Percentiles rank a stretch among this genome's conserved stretches.
These are phyloP conservation scores for Paspalum notatum DNA, from an alignment of 176 grass and related monocot species.

Conservation along the genomic window DNA sequence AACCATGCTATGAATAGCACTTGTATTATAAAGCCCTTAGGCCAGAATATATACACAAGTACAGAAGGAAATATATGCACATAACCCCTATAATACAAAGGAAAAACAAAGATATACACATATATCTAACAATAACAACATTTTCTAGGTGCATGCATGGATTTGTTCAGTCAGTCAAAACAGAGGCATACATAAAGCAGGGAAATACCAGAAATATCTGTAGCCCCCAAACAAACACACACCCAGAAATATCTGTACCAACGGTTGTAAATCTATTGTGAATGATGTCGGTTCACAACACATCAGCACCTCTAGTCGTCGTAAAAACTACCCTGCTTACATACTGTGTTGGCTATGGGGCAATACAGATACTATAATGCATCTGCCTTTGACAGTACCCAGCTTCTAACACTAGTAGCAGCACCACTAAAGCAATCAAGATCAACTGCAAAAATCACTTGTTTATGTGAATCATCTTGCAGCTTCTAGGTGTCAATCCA, in stretches of 20 bases:
- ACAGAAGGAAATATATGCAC: too few relatives aligned
- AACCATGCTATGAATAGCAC: too few relatives aligned
- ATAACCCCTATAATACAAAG: too few relatives aligned
- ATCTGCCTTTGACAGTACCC: background rate
- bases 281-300: too few relatives aligned
- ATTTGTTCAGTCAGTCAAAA: background rate
- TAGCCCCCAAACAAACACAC: background rate
- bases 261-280: too few relatives aligned
- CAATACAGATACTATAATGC: background rate
- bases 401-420: constrained; percentile 10
- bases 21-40: too few relatives aligned
- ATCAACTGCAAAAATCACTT: constrained; percentile 13
- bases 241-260: background rate
- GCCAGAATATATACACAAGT: too few relatives aligned
- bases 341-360: constrained; percentile 1
- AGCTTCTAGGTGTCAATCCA: constrained; percentile 22
- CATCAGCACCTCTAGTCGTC: background rate
- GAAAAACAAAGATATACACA: too few relatives aligned
- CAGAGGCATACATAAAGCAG: too few relatives aligned
- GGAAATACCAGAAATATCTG: too few relatives aligned
- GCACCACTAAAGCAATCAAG: constrained; percentile 35
- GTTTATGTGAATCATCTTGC: background rate
- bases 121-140: too few relatives aligned
- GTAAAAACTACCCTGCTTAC: background rate
- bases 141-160: background rate